Percentiles rank a stretch among this genome's conserved stretches.
These are phyloP conservation scores for Rhizoclosmatium sp. DNA, from an alignment of 192 early-diverging fungal genomes.

Conservation along the genomic window DNA sequence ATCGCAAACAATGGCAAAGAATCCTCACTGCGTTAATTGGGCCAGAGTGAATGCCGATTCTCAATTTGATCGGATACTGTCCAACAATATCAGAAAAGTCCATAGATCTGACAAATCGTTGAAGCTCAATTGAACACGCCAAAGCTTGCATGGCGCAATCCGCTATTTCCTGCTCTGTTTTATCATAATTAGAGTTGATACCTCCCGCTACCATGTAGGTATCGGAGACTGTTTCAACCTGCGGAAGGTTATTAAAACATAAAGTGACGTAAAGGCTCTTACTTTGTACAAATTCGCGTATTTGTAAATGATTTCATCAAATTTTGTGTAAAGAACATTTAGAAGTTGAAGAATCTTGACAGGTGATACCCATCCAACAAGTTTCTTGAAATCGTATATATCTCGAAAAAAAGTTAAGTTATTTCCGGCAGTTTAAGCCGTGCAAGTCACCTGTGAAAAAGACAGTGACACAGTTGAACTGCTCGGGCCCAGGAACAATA, in stretches of 20 bases:
- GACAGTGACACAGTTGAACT: constrained; percentile 24
- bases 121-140: constrained; percentile 29
- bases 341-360: constrained; percentile 31
- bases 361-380: constrained; percentile 8
- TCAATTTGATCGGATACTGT: constrained; percentile 34
- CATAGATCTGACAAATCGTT: constrained; percentile 5
- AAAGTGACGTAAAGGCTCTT: background rate
- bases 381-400: constrained; percentile 33
- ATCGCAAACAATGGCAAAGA: background rate
- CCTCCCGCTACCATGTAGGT: constrained; percentile 42
- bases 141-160: constrained; percentile 27
- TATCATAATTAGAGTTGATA: constrained; percentile 9
- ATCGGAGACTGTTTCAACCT: constrained; percentile 39
- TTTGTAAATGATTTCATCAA: constrained; percentile 33
- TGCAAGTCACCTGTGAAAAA: constrained; percentile 34
- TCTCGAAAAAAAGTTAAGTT: constrained; percentile 9
- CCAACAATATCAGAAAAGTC: constrained; percentile 26
- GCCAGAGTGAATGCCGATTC: constrained; percentile 51
- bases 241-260: background rate
- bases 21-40: constrained; percentile 31
- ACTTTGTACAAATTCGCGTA: constrained; percentile 34
- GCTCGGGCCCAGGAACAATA: constrained; percentile 25
- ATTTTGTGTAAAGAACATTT: constrained; percentile 33
- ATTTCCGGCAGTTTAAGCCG: background rate
- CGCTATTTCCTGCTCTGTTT: constrained; percentile 20